phyloP scores from a whole-genome alignment of 78 protist species.

The Neovahlkampfia damariscottae region DNA sequence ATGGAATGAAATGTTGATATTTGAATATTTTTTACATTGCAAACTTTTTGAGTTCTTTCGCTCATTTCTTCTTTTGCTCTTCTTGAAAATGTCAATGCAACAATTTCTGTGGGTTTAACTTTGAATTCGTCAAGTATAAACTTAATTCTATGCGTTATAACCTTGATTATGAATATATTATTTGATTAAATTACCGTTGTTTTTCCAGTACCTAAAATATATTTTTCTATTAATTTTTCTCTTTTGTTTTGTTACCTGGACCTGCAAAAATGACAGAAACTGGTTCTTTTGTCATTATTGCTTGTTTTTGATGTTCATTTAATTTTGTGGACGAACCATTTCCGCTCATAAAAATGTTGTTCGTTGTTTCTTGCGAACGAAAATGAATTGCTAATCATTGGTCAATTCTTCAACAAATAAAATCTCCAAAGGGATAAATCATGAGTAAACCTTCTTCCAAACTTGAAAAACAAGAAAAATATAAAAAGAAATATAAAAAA shows the following conservation, averaged over 20 bases:
- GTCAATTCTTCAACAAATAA: too few relatives aligned
- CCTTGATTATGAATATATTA: too few relatives aligned
- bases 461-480: too few relatives aligned
- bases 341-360: too few relatives aligned
- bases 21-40: background rate
- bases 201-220: background rate
- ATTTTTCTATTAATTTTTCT: too few relatives aligned
- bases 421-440: too few relatives aligned
- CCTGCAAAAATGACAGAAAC: background rate
- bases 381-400: too few relatives aligned
- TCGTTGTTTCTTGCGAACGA: too few relatives aligned
- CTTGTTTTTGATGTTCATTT: background rate
- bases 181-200: background rate
- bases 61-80: background rate
- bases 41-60: background rate
- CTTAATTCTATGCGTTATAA: too few relatives aligned
- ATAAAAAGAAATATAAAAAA: too few relatives aligned
- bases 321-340: too few relatives aligned
- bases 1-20: background rate
- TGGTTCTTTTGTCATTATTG: background rate
- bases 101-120: background rate
- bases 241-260: background rate
- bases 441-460: too few relatives aligned
- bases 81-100: background rate
- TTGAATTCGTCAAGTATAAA: background rate